phyloP scores from a whole-genome alignment of 345 rosid species.

The Eucalyptus regnans region DNA sequence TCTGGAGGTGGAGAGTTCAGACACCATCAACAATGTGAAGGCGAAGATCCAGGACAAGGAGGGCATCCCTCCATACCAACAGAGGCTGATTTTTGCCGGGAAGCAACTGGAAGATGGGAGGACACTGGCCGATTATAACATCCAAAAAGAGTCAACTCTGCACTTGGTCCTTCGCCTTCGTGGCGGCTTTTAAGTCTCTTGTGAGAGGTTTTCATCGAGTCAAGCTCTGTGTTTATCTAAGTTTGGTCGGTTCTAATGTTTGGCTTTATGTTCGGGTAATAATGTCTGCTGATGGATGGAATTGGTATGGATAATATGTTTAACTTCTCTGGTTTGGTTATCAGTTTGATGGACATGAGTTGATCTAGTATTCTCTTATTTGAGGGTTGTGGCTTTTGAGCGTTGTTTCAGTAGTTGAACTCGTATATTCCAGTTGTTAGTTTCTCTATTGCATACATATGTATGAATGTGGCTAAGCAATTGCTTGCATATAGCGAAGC shows the following conservation, averaged over 20 bases:
- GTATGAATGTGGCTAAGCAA: neutral
- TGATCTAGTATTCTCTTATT: neutral
- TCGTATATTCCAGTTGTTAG: neutral
- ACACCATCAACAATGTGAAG: too few relatives aligned
- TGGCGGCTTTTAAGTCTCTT: neutral
- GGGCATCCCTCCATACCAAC: too few relatives aligned
- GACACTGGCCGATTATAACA: neutral
- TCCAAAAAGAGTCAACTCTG: neutral
- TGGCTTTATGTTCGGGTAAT: neutral
- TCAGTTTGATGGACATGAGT: neutral
- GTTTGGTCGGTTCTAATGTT: neutral
- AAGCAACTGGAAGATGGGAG: neutral
- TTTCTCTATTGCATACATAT: neutral
- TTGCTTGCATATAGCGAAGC: neutral
- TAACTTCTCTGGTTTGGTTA: neutral
- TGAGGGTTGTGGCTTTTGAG: neutral
- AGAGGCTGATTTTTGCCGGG: neutral
- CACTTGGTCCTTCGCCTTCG: neutral
- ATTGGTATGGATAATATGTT: neutral
- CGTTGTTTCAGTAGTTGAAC: neutral
- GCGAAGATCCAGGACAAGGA: too few relatives aligned
- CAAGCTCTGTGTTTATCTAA: neutral
- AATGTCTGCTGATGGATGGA: too few relatives aligned
- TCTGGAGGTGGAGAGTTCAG: too few relatives aligned
- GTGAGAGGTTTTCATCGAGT: neutral